Conservation (phyloP, 441 rosid genomes). For the Aquilaria agallochum region DNA sequence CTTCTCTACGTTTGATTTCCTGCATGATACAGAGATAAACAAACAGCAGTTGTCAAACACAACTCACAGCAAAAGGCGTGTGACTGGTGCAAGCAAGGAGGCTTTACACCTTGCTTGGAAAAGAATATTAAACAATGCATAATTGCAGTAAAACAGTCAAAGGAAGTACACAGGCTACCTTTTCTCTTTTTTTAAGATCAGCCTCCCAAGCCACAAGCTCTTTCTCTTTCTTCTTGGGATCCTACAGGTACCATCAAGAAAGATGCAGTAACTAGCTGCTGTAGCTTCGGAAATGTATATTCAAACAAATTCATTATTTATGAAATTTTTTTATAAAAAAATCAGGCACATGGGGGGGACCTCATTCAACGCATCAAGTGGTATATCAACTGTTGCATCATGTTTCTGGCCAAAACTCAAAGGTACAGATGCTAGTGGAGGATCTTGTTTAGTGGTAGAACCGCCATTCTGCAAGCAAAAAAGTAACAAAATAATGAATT, state of each 20-base stretch:
- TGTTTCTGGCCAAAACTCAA: slow-evolving; percentile 55
- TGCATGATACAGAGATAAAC: slow-evolving; percentile 17
- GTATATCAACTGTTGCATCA: slow-evolving; percentile 87
- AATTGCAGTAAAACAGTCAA: slow-evolving; percentile 1
- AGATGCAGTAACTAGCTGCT: slow-evolving; percentile 6
- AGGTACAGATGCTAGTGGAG: slow-evolving; percentile 48
- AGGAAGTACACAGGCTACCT: slow-evolving; percentile 35
- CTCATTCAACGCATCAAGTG: slow-evolving; percentile 59
- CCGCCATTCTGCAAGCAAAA: slow-evolving; percentile 61
- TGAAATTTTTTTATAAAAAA: not conserved
- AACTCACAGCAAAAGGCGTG: not conserved
- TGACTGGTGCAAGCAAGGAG: not conserved
- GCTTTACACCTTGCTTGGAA: not conserved
- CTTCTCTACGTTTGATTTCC: slow-evolving; percentile 92
- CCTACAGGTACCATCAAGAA: slow-evolving; percentile 38
- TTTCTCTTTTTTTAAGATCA: slow-evolving; percentile 81
- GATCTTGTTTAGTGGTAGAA: slow-evolving; percentile 44
- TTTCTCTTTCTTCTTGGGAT: slow-evolving; percentile 65
- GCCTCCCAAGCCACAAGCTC: slow-evolving; percentile 89
- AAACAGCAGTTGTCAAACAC: not conserved
- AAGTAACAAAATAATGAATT: slow-evolving; percentile 1
- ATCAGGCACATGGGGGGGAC: not conserved
- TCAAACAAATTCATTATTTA: not conserved
- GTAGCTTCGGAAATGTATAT: not conserved
- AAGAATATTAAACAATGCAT: not conserved